These are phyloP conservation scores for Cicer judaicum DNA, from an alignment of 306 rosid species.

Conservation along the genomic window DNA sequence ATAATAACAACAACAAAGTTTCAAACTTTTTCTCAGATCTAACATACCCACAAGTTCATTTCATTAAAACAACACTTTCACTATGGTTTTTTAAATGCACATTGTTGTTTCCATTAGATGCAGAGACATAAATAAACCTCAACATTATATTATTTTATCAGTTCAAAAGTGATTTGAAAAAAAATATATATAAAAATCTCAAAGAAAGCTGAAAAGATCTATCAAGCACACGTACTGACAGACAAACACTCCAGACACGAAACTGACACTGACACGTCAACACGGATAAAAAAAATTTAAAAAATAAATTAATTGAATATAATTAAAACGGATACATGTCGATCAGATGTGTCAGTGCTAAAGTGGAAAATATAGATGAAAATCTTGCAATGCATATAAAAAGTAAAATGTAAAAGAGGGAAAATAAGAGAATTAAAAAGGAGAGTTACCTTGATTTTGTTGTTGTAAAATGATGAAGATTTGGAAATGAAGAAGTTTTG, in stretches of 20 bases:
- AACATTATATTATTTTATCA: conserved; percentile 7
- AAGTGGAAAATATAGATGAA: not conserved
- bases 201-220: conserved; percentile 11
- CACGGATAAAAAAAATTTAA: too few relatives aligned
- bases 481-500: conserved; percentile 42
- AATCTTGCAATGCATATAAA: not conserved
- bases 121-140: conserved; percentile 1
- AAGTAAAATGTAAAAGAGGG: not conserved
- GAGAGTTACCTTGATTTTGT: conserved; percentile 26
- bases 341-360: not conserved
- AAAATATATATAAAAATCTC: conserved; percentile 3
- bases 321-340: too few relatives aligned
- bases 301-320: too few relatives aligned
- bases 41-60: conserved; percentile 35
- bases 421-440: conserved; percentile 14
- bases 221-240: too few relatives aligned
- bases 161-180: conserved; percentile 24
- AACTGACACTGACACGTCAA: too few relatives aligned
- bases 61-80: conserved; percentile 12
- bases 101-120: conserved; percentile 35
- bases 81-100: conserved; percentile 29
- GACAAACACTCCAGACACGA: too few relatives aligned
- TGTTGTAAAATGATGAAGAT: conserved; percentile 7
- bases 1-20: conserved; percentile 15
- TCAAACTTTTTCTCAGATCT: conserved; percentile 46